A percentile compares a stretch with the other conserved stretches of the same genome.
These are phyloP conservation scores for Strobilomyces dryophilus DNA, from an alignment of 768 basidiomycete genomes.

Conservation along the genomic window DNA sequence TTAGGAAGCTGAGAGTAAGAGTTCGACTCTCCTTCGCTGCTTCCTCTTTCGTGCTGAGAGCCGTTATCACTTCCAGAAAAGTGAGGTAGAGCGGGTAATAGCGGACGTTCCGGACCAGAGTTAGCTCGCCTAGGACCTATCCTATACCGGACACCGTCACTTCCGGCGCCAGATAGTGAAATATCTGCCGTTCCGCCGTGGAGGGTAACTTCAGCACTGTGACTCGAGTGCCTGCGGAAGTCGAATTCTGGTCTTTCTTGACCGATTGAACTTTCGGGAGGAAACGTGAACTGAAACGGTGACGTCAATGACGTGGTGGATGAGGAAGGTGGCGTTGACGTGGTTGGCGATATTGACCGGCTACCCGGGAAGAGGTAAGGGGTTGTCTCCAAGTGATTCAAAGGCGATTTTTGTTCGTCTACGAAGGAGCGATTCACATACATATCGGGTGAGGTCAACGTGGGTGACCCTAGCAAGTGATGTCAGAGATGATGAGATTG, in stretches of 20 bases:
- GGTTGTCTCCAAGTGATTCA: constrained; percentile 48
- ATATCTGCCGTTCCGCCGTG: constrained; percentile 75
- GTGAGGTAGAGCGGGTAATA: constrained; percentile 45
- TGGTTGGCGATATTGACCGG: constrained; percentile 68
- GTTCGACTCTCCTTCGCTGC: constrained; percentile 53
- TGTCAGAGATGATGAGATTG: constrained; percentile 30
- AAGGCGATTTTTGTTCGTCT: constrained; percentile 55
- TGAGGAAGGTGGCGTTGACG: constrained; percentile 58
- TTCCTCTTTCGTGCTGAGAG: constrained; percentile 48
- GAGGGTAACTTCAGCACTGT: constrained; percentile 59
- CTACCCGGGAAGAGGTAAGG: constrained; percentile 62
- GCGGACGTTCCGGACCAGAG: constrained; percentile 45
- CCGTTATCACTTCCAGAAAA: constrained; percentile 49
- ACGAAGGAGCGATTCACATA: constrained; percentile 43
- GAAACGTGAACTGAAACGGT: constrained; percentile 62
- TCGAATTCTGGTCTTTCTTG: constrained; percentile 64
- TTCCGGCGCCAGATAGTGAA: constrained; percentile 46
- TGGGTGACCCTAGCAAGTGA: constrained; percentile 55
- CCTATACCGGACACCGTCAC: constrained; percentile 60
- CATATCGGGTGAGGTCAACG: constrained; percentile 42
- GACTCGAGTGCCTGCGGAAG: constrained; percentile 56
- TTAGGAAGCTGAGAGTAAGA: constrained; percentile 39
- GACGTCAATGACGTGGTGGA: constrained; percentile 60
- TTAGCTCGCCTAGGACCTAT: constrained; percentile 46
- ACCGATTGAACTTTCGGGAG: constrained; percentile 44